Evolutionary conservation across 208 protist species (phyloP).

Genomic region (Porcisia hertigi): DNA sequence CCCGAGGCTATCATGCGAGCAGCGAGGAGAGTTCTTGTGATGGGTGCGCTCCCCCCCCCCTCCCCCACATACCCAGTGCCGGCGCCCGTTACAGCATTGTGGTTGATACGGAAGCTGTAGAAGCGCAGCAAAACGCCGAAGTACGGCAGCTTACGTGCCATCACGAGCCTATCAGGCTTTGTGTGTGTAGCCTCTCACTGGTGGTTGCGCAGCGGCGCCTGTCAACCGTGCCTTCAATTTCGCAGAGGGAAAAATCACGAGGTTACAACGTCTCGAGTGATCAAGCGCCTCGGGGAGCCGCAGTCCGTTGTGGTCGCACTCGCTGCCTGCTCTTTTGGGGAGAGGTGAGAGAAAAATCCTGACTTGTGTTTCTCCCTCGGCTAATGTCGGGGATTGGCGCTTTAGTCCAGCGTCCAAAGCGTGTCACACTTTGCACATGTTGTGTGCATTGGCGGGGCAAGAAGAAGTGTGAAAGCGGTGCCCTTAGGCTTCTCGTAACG

Average conservation of each 20-base stretch:
- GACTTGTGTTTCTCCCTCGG: constrained; percentile 41
- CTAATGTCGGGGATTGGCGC: constrained; percentile 14
- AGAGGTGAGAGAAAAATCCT: constrained; percentile 31
- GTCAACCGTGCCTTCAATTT: constrained; percentile 60
- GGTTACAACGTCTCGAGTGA: constrained; percentile 64
- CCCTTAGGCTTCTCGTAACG: constrained; percentile 8
- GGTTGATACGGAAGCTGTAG: constrained; percentile 61
- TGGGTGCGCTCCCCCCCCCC: constrained; percentile 19
- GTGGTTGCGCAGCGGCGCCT: constrained; percentile 59
- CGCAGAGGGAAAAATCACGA: constrained; percentile 85
- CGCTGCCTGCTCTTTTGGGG: constrained; percentile 11
- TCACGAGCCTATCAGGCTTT: constrained; percentile 36
- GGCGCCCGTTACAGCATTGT: neutral
- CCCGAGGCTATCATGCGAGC: constrained; percentile 68
- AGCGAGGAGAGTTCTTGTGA: constrained; percentile 47
- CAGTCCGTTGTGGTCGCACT: neutral
- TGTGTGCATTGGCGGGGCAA: constrained; percentile 7
- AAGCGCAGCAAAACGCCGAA: constrained; percentile 79
- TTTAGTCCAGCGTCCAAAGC: constrained; percentile 20
- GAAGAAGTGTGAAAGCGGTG: neutral
- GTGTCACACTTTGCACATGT: neutral
- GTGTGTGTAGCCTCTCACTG: constrained; percentile 58
- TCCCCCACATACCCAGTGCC: constrained; percentile 1
- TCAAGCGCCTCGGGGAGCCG: constrained; percentile 50
- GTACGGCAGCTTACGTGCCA: constrained; percentile 40